Conservation (phyloP, 306 rosid species). For the Inga leiocalycina region DNA sequence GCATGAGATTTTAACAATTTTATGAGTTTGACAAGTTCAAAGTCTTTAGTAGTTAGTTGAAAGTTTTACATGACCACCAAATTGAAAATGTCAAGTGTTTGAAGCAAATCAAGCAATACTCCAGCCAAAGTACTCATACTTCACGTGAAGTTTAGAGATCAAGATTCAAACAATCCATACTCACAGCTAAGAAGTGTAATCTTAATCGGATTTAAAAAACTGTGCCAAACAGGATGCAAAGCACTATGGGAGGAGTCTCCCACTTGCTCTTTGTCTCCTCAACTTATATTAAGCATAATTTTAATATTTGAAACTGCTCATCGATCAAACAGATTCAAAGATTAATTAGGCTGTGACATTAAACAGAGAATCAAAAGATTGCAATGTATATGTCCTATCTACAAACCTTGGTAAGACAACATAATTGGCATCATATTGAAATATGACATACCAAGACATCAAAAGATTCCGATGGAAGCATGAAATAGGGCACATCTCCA, state of each 20-base stretch:
- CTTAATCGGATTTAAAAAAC: not conserved
- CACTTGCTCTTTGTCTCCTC: not conserved
- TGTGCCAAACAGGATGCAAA: not conserved
- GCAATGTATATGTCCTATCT: not conserved
- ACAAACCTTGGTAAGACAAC: not conserved
- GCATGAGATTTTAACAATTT: slow-evolving; percentile 3
- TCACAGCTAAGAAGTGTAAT: not conserved
- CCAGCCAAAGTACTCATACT: not conserved
- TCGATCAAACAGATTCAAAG: not conserved
- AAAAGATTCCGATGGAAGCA: not conserved
- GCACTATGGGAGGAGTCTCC: not conserved
- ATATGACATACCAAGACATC: no score
- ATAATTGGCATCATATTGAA: not conserved
- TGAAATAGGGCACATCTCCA: not conserved
- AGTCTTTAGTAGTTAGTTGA: not conserved
- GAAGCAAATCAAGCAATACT: not conserved
- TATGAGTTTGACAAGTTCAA: not conserved
- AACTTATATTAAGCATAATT: not conserved
- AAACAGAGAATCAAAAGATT: not conserved
- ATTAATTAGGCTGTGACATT: not conserved
- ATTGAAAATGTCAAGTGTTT: slow-evolving; percentile 10
- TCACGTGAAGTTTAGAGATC: slow-evolving; percentile 7
- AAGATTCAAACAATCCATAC: not conserved
- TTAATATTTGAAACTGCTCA: not conserved
- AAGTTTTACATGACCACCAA: slow-evolving; percentile 13